phyloP scores from a whole-genome alignment of 176 grass and related monocot species.

The Lolium rigidum region DNA sequence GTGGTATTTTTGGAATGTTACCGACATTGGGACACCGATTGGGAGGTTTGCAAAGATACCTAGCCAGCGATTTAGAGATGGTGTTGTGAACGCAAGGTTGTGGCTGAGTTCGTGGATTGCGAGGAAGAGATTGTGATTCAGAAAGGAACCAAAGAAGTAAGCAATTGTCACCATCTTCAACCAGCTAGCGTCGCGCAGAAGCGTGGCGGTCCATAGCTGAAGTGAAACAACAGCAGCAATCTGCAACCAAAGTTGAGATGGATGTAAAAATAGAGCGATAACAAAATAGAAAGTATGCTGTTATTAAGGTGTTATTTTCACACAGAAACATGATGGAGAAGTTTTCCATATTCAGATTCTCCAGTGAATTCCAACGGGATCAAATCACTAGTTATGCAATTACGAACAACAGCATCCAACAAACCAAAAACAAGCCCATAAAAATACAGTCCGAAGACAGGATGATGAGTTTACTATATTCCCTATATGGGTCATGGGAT shows the following conservation, averaged over 20 bases:
- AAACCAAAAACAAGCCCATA: background rate
- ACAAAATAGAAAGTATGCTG: background rate
- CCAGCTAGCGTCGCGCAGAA: slow-evolving; percentile 70
- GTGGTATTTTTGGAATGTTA: slow-evolving; percentile 98
- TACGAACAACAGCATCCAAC: background rate
- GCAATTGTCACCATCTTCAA: slow-evolving; percentile 67
- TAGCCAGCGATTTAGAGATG: slow-evolving; percentile 79
- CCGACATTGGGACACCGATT: slow-evolving; percentile 89
- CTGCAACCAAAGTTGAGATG: slow-evolving; percentile 50
- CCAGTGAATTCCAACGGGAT: background rate
- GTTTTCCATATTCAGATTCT: background rate
- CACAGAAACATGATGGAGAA: background rate
- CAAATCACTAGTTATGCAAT: background rate
- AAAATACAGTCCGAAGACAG: background rate
- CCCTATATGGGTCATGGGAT: background rate
- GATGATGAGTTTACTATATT: background rate
- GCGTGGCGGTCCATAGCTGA: slow-evolving; percentile 77
- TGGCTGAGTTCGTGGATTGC: slow-evolving; percentile 97
- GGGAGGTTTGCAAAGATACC: slow-evolving; percentile 97
- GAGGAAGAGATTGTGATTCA: slow-evolving; percentile 98
- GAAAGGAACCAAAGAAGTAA: slow-evolving; percentile 96
- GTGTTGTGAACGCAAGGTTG: slow-evolving; percentile 92
- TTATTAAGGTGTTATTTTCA: background rate
- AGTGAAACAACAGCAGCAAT: slow-evolving; percentile 73
- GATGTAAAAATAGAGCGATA: slow-evolving; percentile 8